phyloP scores from a whole-genome alignment of 1,139 yeast species.

The Geotrichum europaeum region DNA sequence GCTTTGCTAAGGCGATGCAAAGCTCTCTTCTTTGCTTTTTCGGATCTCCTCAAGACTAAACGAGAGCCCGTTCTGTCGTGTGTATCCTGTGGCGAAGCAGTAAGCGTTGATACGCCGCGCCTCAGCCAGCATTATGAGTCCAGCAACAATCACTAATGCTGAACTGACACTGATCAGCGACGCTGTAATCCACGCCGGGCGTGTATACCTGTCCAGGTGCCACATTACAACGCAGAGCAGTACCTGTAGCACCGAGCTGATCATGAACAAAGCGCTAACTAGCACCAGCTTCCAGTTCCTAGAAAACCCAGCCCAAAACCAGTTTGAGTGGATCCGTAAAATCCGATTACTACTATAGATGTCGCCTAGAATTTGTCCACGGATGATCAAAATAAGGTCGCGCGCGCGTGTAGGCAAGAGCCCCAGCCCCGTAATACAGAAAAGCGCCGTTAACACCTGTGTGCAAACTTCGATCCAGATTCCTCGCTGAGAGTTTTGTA shows the following conservation, averaged over 20 bases:
- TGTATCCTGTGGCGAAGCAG: background rate
- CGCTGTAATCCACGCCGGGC: conserved; percentile 23
- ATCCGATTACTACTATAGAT: conserved; percentile 1
- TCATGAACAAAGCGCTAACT: conserved; percentile 18
- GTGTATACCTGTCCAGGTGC: conserved; percentile 20
- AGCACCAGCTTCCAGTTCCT: conserved; percentile 15
- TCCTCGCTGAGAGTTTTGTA: conserved; percentile 18
- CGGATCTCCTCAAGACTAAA: background rate
- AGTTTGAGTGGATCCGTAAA: conserved; percentile 12
- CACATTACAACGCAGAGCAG: conserved; percentile 19
- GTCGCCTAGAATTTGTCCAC: conserved; percentile 11
- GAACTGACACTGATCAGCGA: conserved; percentile 19
- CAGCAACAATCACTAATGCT: conserved; percentile 11
- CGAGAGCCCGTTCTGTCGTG: background rate
- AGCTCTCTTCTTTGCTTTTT: background rate
- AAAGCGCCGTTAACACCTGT: conserved; percentile 21
- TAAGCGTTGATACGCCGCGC: background rate
- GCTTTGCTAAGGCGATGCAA: background rate
- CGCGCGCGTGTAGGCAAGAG: conserved; percentile 20
- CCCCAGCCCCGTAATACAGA: conserved; percentile 22
- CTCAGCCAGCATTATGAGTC: conserved; percentile 5
- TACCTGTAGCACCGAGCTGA: conserved; percentile 21
- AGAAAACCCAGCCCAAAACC: conserved; percentile 18
- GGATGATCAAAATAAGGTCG: conserved; percentile 16
- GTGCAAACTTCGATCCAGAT: conserved; percentile 23